Evolutionary conservation across 2,329 filamentous ascomycete species (phyloP).

Genomic region (Diaporthe citri): DNA sequence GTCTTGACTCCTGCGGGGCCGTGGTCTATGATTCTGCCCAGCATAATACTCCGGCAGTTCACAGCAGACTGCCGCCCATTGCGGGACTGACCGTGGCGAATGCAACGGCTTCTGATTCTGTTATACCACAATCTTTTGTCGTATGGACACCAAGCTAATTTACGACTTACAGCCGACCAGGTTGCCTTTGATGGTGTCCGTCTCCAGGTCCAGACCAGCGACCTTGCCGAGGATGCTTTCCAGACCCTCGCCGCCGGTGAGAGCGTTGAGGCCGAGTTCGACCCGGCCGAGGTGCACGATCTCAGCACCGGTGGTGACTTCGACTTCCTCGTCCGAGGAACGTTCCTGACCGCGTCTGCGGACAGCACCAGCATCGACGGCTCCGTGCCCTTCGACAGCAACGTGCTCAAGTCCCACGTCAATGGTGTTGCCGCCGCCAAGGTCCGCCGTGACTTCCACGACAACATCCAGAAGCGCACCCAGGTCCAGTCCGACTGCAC

Average conservation of each 20-base stretch:
- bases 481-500: slow-evolving; percentile 67
- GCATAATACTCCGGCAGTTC: neutral
- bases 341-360: slow-evolving; percentile 66
- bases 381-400: slow-evolving; percentile 69
- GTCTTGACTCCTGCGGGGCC: neutral
- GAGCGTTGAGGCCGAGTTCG: slow-evolving; percentile 65
- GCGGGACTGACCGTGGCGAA: too few species aligned
- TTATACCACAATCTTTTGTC: neutral
- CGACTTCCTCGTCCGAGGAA: slow-evolving; percentile 67
- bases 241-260: slow-evolving; percentile 61
- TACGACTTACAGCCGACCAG: slow-evolving; percentile 50
- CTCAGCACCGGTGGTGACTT: slow-evolving; percentile 65
- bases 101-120: neutral
- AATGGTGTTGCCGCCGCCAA: slow-evolving; percentile 67
- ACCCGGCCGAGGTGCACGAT: slow-evolving; percentile 68
- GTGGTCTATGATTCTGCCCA: slow-evolving; percentile 16
- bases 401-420: slow-evolving; percentile 68
- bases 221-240: slow-evolving; percentile 63
- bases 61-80: neutral
- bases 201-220: slow-evolving; percentile 59
- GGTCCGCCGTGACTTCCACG: slow-evolving; percentile 60
- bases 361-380: slow-evolving; percentile 66
- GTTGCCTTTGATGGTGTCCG: slow-evolving; percentile 67
- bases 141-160: neutral
- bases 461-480: slow-evolving; percentile 60